These are phyloP conservation scores for Excoecaria cochinchinensis DNA, from an alignment of 345 rosid genomes.

Conservation along the genomic window DNA sequence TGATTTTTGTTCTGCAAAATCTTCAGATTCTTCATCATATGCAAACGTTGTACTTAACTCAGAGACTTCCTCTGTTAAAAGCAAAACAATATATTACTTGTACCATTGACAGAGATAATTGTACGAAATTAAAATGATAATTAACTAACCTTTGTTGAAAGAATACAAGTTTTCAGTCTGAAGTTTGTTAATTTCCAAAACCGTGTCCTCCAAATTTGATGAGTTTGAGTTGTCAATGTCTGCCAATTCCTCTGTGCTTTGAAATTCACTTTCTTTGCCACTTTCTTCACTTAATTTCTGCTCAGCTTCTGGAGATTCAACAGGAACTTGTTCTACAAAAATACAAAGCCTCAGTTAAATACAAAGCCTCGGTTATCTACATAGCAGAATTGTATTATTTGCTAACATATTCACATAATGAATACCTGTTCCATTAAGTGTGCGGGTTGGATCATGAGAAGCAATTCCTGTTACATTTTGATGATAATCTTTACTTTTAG, in stretches of 20 bases:
- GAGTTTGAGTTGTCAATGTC: conserved; percentile 15
- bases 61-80: conserved; percentile 25
- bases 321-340: conserved; percentile 28
- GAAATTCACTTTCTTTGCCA: conserved; percentile 12
- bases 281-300: conserved; percentile 18
- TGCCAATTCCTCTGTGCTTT: conserved; percentile 13
- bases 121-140: neutral
- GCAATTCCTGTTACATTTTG: conserved; percentile 16
- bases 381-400: neutral
- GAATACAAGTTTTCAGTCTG: conserved; percentile 23
- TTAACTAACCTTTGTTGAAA: conserved; percentile 29
- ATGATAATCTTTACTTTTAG: conserved; percentile 14
- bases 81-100: neutral
- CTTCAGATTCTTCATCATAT: conserved; percentile 20
- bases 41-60: conserved; percentile 4
- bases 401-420: neutral
- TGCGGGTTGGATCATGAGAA: conserved; percentile 14
- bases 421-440: conserved; percentile 20
- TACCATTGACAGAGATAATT: neutral
- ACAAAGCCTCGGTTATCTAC: no score
- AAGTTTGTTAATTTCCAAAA: conserved; percentile 5
- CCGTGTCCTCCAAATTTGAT: conserved; percentile 11
- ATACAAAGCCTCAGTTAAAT: neutral
- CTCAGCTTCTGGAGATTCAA: conserved; percentile 19
- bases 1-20: conserved; percentile 14